Evolutionary conservation across 768 basidiomycete species (phyloP).

Genomic region (Clitopilus hobsonii): DNA sequence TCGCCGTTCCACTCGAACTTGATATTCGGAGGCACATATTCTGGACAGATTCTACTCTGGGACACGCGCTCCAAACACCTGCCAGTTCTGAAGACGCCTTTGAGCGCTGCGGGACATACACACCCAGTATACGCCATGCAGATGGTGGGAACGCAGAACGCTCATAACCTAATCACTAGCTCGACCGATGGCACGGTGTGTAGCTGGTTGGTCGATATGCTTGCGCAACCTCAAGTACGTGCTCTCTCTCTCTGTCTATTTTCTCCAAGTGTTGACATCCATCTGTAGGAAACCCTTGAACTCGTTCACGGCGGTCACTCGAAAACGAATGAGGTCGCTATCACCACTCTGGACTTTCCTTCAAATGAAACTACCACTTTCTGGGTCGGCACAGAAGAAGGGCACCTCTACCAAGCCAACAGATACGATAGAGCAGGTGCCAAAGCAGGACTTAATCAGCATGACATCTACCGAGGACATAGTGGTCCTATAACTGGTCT

Average conservation of each 20-base stretch:
- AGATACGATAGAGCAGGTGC: slow-evolving; percentile 95
- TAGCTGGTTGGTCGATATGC: slow-evolving; percentile 98
- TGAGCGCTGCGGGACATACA: slow-evolving; percentile 95
- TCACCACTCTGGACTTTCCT: slow-evolving; percentile 91
- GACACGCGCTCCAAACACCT: slow-evolving; percentile 96
- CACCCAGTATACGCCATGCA: slow-evolving; percentile 99
- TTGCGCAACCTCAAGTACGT: slow-evolving; percentile 90
- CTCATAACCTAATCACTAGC: slow-evolving; percentile 93
- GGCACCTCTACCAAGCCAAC: slow-evolving; percentile 94
- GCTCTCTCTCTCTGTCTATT: neutral
- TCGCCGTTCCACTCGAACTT: slow-evolving; percentile 98
- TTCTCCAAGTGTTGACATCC: neutral
- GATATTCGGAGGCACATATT: slow-evolving; percentile 98
- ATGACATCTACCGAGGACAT: slow-evolving; percentile 91
- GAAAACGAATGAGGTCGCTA: slow-evolving; percentile 95
- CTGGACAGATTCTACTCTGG: slow-evolving; percentile 97
- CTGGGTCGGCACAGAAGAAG: slow-evolving; percentile 98
- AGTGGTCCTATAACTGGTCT: slow-evolving; percentile 91
- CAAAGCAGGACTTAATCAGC: slow-evolving; percentile 92
- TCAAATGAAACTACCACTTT: slow-evolving; percentile 96
- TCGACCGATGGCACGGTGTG: slow-evolving; percentile 97
- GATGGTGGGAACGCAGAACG: slow-evolving; percentile 98
- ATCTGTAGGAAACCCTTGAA: slow-evolving; percentile 82
- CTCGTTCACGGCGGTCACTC: slow-evolving; percentile 86
- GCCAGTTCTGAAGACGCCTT: slow-evolving; percentile 92